A percentile compares a stretch with the other conserved stretches of the same genome.
phyloP scores from a whole-genome alignment of 495 filamentous ascomycete genomes.

The Aspergillus hancockii region DNA sequence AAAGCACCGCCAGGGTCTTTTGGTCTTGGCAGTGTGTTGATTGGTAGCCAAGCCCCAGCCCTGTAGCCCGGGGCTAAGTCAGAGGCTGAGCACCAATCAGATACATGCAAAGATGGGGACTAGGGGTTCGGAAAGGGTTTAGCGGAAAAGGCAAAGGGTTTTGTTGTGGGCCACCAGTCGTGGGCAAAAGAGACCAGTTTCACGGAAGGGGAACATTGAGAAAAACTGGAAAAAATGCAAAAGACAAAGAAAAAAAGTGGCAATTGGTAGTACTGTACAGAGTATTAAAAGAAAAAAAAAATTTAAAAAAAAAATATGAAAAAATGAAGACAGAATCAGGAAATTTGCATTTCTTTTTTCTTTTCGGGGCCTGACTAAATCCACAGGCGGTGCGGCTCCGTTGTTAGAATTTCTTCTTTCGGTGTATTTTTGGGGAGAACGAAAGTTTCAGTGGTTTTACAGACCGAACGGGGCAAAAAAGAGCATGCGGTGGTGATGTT shows the following conservation, averaged over 20 bases:
- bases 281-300: neutral
- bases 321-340: conserved; percentile 5
- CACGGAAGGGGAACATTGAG: neutral
- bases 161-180: neutral
- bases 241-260: neutral
- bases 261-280: too few relatives aligned
- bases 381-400: neutral
- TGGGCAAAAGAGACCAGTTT: neutral
- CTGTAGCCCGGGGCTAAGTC: neutral
- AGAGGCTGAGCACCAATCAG: neutral
- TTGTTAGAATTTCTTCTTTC: neutral
- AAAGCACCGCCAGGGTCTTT: conserved; percentile 1
- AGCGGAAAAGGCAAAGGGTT: neutral
- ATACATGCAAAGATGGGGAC: neutral
- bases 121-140: neutral
- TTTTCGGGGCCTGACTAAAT: neutral
- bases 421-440: conserved; percentile 3
- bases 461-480: neutral
- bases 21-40: neutral
- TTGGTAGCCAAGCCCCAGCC: neutral
- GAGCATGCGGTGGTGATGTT: neutral
- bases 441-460: neutral
- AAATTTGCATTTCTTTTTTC: neutral
- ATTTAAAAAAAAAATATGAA: neutral
- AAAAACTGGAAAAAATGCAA: neutral